phyloP scores from a whole-genome alignment of 1,284 basidiomycete species.

The Trametes pubescens region DNA sequence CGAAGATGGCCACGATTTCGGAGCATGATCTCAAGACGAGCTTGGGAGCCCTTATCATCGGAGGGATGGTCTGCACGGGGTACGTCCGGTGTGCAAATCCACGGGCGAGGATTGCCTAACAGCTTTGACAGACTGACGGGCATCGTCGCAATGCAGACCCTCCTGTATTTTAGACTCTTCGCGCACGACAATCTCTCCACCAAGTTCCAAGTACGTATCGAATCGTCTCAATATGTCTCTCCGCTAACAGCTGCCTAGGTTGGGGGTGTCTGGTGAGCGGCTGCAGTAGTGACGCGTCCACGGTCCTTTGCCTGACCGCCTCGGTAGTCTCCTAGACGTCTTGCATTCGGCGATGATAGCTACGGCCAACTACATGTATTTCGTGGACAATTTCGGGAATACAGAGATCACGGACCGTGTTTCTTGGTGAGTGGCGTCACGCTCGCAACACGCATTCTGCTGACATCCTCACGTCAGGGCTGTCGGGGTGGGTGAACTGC shows the following conservation, averaged over 20 bases:
- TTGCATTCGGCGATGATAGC: constrained; percentile 38
- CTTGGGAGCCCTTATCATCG: constrained; percentile 35
- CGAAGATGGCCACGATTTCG: constrained; percentile 22
- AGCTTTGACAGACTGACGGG: constrained; percentile 37
- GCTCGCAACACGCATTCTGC: neutral
- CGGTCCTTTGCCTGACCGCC: neutral
- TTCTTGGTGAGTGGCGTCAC: constrained; percentile 33
- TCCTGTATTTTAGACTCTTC: constrained; percentile 28
- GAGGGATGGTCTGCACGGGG: constrained; percentile 35
- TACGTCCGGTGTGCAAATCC: constrained; percentile 15
- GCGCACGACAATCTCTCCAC: constrained; percentile 27
- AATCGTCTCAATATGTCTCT: neutral
- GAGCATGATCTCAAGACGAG: constrained; percentile 32
- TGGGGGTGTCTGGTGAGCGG: constrained; percentile 31
- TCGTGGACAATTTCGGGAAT: constrained; percentile 35
- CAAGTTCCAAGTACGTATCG: constrained; percentile 36
- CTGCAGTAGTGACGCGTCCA: neutral
- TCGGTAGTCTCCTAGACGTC: constrained; percentile 35
- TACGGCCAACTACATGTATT: constrained; percentile 35
- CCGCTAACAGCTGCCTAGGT: constrained; percentile 28
- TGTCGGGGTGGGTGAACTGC: constrained; percentile 28
- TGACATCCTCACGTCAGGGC: constrained; percentile 21
- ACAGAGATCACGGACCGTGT: constrained; percentile 34
- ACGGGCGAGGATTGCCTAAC: neutral
- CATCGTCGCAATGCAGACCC: constrained; percentile 28